Conservation (phyloP, 2,329 filamentous ascomycete species). For the Spiromastix sp. region DNA sequence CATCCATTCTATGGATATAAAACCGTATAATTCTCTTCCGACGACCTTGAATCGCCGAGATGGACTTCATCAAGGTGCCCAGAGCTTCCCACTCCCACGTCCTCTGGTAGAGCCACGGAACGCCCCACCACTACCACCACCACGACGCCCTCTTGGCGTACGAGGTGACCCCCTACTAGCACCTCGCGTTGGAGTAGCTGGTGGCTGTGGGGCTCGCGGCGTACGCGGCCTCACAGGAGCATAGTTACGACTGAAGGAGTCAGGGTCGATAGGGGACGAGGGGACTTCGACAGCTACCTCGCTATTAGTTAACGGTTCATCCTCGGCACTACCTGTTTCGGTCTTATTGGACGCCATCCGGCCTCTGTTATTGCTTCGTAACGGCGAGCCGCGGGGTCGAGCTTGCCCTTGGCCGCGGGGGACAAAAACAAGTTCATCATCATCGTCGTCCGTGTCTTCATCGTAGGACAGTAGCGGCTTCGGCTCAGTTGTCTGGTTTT, state of each 20-base stretch:
- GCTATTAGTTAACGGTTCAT: slow-evolving; percentile 13
- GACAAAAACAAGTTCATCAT: slow-evolving; percentile 38
- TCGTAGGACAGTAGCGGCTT: slow-evolving; percentile 37
- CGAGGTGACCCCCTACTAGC: slow-evolving; percentile 25
- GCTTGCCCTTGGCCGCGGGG: slow-evolving; percentile 31
- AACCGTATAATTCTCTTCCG: too few relatives aligned
- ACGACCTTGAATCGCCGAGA: too few relatives aligned
- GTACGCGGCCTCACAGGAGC: slow-evolving; percentile 20
- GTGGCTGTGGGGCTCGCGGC: slow-evolving; percentile 21
- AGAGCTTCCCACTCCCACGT: slow-evolving; percentile 34
- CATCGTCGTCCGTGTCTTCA: slow-evolving; percentile 39
- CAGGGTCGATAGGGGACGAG: slow-evolving; percentile 37
- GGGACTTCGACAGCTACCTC: slow-evolving; percentile 33
- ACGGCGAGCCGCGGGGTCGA: slow-evolving; percentile 2
- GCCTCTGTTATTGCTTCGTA: neutral
- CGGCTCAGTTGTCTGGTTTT: slow-evolving; percentile 23
- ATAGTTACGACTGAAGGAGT: slow-evolving; percentile 37
- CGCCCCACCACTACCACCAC: slow-evolving; percentile 22
- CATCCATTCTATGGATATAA: too few relatives aligned
- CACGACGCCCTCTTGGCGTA: slow-evolving; percentile 23
- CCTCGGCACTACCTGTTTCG: slow-evolving; percentile 6
- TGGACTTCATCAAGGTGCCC: slow-evolving; percentile 37
- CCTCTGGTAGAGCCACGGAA: slow-evolving; percentile 28
- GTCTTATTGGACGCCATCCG: neutral
- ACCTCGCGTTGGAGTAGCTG: slow-evolving; percentile 22